Evolutionary conservation across 2,329 filamentous ascomycete genomes (phyloP), one percentile per base, ranked within the genome.

Genomic region (Fonsecaea pedrosoi): DNA sequence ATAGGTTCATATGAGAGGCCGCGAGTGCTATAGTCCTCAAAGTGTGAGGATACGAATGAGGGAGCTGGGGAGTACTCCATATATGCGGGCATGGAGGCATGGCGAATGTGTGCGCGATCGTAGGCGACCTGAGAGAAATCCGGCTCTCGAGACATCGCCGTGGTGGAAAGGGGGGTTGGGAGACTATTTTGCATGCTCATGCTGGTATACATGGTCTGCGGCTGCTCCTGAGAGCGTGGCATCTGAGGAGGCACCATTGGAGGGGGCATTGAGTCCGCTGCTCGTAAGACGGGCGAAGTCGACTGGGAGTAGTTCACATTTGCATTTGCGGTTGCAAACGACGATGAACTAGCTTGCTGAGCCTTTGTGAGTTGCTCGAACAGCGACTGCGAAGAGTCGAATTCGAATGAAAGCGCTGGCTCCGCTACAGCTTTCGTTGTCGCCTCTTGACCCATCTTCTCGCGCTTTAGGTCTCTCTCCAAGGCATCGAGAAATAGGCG

Each of bases 291-390:
- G 54, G 95, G 94, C 56, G 95, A 97, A 50, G 90, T 90, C 69
- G 91, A 89, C 80, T 96, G 92, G 62, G 90, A 91, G 76, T 91
- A 91, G 61, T 81, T 83, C 73, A 84, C 82, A 75, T 82, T 84
- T 80, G 87, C 89, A 74, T 89, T 84, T 72, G 94, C 91, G 71
- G 91, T 92, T 80, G 88, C 92, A 85, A 97, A 98, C 1, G 94
- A 97, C 3, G 95, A 98, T 7, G 94, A 96, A 83, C 96, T 98
- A 80, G 94, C 94, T 86, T 98, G 95, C 82, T 99, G 95, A 56
- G 94, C 94, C 85, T 98, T 99, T 75, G 95, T 99, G 83, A 99
- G 89, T 84, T 99, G 95, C 85, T 99, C 95, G 79, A 97, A 99
- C 68, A 99, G 90, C 73, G 95, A 98, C 82, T 99, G 95, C 38